phyloP scores from a whole-genome alignment of 805 yeast species.

The Metahyphopichia silvanorum region DNA sequence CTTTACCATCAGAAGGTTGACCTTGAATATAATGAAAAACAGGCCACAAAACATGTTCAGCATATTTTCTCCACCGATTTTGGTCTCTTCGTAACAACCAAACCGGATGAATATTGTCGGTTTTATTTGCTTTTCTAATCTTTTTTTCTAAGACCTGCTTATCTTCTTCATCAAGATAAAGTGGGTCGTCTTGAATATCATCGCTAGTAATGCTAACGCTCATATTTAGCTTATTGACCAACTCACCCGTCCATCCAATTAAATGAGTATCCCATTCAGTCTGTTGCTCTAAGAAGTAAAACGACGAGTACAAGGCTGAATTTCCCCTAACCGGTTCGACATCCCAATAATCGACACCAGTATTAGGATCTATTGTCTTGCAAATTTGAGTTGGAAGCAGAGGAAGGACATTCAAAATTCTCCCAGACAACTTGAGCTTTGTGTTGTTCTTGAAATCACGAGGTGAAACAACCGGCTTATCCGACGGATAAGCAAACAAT shows the following conservation, averaged over 20 bases:
- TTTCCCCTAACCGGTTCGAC: constrained; percentile 73
- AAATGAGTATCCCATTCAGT: constrained; percentile 85
- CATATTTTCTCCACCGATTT: constrained; percentile 81
- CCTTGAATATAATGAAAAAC: constrained; percentile 89
- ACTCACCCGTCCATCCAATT: constrained; percentile 96
- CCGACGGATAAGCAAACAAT: constrained; percentile 18
- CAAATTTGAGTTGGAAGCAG: constrained; percentile 62
- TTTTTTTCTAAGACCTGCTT: constrained; percentile 47
- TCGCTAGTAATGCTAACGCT: constrained; percentile 16
- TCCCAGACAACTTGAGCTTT: constrained; percentile 52
- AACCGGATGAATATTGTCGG: constrained; percentile 71
- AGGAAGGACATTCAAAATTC: constrained; percentile 66
- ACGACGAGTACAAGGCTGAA: constrained; percentile 77
- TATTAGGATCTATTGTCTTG: constrained; percentile 29
- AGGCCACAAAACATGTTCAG: constrained; percentile 92
- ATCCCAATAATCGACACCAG: constrained; percentile 46
- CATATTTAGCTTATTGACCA: constrained; percentile 34
- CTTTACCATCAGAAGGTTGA: constrained; percentile 64
- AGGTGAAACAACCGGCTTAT: constrained; percentile 22
- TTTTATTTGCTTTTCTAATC: constrained; percentile 43
- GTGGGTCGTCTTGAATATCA: constrained; percentile 55
- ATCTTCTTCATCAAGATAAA: constrained; percentile 55
- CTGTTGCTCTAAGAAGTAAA: constrained; percentile 57
- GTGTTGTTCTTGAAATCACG: constrained; percentile 19
- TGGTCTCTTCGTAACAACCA: constrained; percentile 84